Percentiles rank a stretch among this genome's conserved stretches.
These are phyloP conservation scores for Cladophialophora carrionii DNA, from an alignment of 2,329 filamentous ascomycete species.

Conservation along the genomic window DNA sequence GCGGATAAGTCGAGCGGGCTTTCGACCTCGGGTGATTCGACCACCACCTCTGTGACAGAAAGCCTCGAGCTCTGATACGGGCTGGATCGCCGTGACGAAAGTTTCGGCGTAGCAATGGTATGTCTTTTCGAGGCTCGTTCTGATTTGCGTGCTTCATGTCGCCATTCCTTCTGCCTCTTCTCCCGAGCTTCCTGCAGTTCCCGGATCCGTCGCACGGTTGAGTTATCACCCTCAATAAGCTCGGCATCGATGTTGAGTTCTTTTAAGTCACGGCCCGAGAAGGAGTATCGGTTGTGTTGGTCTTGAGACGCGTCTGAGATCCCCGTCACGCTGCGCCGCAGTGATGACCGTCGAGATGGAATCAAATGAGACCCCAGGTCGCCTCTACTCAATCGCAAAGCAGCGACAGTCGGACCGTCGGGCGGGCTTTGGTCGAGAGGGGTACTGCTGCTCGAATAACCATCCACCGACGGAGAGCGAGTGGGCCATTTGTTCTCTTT, in stretches of 20 bases:
- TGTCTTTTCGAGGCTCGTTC: conserved; percentile 35
- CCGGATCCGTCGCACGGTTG: conserved; percentile 61
- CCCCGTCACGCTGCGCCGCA: conserved; percentile 54
- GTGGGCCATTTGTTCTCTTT: conserved; percentile 25
- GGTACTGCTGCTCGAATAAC: conserved; percentile 11
- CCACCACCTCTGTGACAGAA: conserved; percentile 35
- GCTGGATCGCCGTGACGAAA: conserved; percentile 31
- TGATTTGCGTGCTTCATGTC: conserved; percentile 37
- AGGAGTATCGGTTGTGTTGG: conserved; percentile 58
- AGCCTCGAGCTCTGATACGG: conserved; percentile 34
- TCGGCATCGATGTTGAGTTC: conserved; percentile 48
- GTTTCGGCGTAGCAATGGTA: conserved; percentile 32
- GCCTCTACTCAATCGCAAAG: conserved; percentile 31
- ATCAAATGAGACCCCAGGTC: conserved; percentile 40
- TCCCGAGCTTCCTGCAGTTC: conserved; percentile 62
- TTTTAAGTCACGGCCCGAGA: conserved; percentile 48
- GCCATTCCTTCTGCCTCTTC: conserved; percentile 43
- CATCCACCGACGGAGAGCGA: conserved; percentile 28
- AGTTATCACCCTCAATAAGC: conserved; percentile 54
- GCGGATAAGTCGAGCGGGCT: conserved; percentile 28
- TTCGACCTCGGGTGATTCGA: conserved; percentile 34
- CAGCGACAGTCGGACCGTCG: conserved; percentile 23
- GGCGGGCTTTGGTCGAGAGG: conserved; percentile 12
- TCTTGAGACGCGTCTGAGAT: conserved; percentile 65
- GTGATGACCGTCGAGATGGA: conserved; percentile 61